Evolutionary conservation across 495 filamentous ascomycete genomes (phyloP).

Genomic region (Aspergillus nanangensis): DNA sequence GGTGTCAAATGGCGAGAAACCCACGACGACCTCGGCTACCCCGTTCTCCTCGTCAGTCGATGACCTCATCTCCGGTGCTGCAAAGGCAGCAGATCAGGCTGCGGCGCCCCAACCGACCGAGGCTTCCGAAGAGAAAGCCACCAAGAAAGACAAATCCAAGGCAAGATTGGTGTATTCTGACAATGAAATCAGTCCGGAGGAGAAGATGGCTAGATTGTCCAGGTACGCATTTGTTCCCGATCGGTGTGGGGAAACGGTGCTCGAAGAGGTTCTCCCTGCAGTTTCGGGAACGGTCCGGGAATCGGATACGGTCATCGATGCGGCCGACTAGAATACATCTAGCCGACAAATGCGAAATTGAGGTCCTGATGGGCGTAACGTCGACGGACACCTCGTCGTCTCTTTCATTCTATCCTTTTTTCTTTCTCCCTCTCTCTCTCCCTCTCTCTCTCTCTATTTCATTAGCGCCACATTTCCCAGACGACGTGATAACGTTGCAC

Average conservation of each 20-base stretch:
- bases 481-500: not conserved
- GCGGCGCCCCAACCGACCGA: constrained; percentile 24
- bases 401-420: not conserved
- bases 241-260: constrained; percentile 26
- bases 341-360: too few species aligned
- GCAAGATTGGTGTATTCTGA: constrained; percentile 74
- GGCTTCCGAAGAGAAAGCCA: constrained; percentile 45
- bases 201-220: constrained; percentile 75
- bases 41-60: constrained; percentile 53
- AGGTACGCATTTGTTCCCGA: constrained; percentile 69
- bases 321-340: constrained; percentile 29
- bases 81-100: constrained; percentile 31
- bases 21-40: constrained; percentile 17
- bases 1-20: constrained; percentile 35
- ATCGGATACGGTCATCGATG: constrained; percentile 33
- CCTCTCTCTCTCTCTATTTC: too few species aligned
- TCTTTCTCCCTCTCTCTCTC: not conserved
- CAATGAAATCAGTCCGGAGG: constrained; percentile 75
- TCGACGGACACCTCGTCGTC: too few species aligned
- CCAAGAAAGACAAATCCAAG: constrained; percentile 65
- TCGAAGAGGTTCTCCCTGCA: constrained; percentile 33
- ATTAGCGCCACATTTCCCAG: too few species aligned
- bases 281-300: constrained; percentile 32
- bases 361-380: too few species aligned
- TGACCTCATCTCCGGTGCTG: constrained; percentile 50